Conservation (phyloP, 495 filamentous ascomycete genomes). For the Penicillium steckii region DNA sequence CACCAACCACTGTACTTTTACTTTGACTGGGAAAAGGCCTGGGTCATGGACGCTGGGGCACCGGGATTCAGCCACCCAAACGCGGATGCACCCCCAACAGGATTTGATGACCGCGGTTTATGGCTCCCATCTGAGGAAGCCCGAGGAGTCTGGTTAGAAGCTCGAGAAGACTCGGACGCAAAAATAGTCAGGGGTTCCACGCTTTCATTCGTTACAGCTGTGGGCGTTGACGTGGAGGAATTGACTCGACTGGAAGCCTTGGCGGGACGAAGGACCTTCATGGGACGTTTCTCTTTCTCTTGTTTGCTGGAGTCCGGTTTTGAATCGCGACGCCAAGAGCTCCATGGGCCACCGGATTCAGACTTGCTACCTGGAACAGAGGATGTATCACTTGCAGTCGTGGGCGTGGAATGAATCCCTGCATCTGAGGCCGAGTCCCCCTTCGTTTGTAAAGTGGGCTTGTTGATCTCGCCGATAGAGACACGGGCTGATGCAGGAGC, state of each 20-base stretch:
- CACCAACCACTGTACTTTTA: background rate
- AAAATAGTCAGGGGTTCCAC: conserved; percentile 16
- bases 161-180: background rate
- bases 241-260: conserved; percentile 50
- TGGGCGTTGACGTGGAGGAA: conserved; percentile 28
- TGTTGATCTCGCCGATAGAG: conserved; percentile 33
- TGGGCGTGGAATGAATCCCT: conserved; percentile 1
- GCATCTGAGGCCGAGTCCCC: background rate
- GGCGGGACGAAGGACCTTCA: conserved; percentile 76
- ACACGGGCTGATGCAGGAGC: conserved; percentile 25
- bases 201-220: conserved; percentile 28
- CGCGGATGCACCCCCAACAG: conserved; percentile 87
- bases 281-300: conserved; percentile 53
- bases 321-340: conserved; percentile 65
- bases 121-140: conserved; percentile 23
- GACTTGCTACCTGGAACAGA: conserved; percentile 38
- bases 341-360: conserved; percentile 56
- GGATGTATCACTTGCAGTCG: conserved; percentile 27
- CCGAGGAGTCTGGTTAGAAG: conserved; percentile 16
- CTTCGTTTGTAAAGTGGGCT: conserved; percentile 16
- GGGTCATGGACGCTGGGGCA: conserved; percentile 5
- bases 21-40: conserved; percentile 4
- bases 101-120: conserved; percentile 54
- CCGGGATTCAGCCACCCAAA: conserved; percentile 83
- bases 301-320: conserved; percentile 43